Conservation (phyloP, 2,329 filamentous ascomycete species). For the Cytospora mali region DNA sequence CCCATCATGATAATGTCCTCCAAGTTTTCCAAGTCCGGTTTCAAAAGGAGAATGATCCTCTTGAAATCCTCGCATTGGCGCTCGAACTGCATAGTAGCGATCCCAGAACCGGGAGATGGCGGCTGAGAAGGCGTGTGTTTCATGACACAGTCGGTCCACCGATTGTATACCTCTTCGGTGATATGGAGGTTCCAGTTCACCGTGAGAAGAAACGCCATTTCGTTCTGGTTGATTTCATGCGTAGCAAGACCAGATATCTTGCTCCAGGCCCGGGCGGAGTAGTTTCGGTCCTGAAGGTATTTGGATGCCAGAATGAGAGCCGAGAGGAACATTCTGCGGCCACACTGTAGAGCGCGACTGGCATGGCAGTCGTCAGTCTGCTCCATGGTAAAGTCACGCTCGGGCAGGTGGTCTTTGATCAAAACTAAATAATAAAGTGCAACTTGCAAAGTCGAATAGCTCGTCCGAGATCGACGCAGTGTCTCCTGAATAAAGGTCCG, state of each 20-base stretch:
- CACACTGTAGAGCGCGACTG: slow-evolving; percentile 85
- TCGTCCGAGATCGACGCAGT: slow-evolving; percentile 88
- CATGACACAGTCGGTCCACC: slow-evolving; percentile 91
- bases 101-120: slow-evolving; percentile 52
- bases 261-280: slow-evolving; percentile 96
- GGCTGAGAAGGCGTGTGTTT: slow-evolving; percentile 74
- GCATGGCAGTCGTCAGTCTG: slow-evolving; percentile 73
- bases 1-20: slow-evolving; percentile 47
- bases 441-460: slow-evolving; percentile 96
- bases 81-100: slow-evolving; percentile 44
- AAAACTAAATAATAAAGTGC: slow-evolving; percentile 94
- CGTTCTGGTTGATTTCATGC: slow-evolving; percentile 93
- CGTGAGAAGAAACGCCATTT: slow-evolving; percentile 85
- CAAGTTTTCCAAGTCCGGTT: slow-evolving; percentile 61
- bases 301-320: slow-evolving; percentile 96
- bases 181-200: slow-evolving; percentile 97
- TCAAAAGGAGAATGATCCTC: slow-evolving; percentile 58
- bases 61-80: slow-evolving; percentile 60
- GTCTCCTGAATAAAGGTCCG: slow-evolving; percentile 98
- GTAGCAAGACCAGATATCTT: slow-evolving; percentile 98
- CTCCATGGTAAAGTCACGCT: slow-evolving; percentile 83
- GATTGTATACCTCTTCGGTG: slow-evolving; percentile 82
- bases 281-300: slow-evolving; percentile 97
- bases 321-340: slow-evolving; percentile 94
- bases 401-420: slow-evolving; percentile 87